Evolutionary conservation across 2,329 filamentous ascomycete genomes (phyloP), one percentile per base, ranked within the genome.

Genomic region (Ascocoryne sarcoides): DNA sequence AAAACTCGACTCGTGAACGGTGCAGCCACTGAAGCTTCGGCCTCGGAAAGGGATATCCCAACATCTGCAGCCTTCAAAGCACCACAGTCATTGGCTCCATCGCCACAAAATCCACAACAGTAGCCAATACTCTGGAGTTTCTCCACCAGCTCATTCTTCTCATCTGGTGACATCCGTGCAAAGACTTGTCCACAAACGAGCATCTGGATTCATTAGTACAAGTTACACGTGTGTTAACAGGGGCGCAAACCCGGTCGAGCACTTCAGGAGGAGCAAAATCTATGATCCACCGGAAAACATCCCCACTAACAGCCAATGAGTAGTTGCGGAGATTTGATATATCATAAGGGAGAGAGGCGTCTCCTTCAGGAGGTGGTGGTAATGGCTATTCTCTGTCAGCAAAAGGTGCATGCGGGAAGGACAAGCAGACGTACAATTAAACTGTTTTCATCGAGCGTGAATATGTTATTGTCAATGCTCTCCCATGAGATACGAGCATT

Each of bases 111-210:
- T 19, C 92, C 92, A 51, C 80, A 86, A 53, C 85, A 94, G 62
- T 95, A 98, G 60, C 89, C 90, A 49, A 98, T 87, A 53, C 84
- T 90, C 60, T 98, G 93, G 3, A 98, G 72, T 61, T 95, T 98
- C 61, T 96, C 92, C 2, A 98, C 88, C 2, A 98, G 70, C 61
- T 98, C 93, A 58, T 95, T 89, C 61, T 98, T 98, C 62, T 98
- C 92, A 59, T 98, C 93, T 0, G 92, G 93, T 2, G 90, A 96
- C 92, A 98, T 98, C 52, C 92, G 83, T 3, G 92, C 93, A 62
- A 94, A 98, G 1, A 98, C 87, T 62, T 92, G 90, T 18, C 90
- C 89, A 39, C 76, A 76, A 26, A 95, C 82, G 40, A 98, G 84
- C 80, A 96, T 90, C 70, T 92, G 60, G 18, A 28, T 28, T 18